Percentiles rank a stretch among this genome's conserved stretches.
Conservation (phyloP, 1,139 yeast species). For the Geotrichum citri-aurantii region DNA sequence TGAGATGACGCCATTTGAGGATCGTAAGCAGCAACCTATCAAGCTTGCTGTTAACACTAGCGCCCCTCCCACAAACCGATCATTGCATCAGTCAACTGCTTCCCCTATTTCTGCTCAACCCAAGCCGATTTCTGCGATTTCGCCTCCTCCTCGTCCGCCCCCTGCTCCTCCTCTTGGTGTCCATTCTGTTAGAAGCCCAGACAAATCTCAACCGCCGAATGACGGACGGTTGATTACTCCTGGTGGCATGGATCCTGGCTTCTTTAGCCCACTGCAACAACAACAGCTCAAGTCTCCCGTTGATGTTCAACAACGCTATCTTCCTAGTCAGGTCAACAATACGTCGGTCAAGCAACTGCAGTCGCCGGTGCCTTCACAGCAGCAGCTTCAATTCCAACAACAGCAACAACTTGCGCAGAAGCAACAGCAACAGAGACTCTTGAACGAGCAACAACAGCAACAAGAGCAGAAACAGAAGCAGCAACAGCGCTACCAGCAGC, state of each 20-base stretch:
- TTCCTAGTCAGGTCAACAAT: slow-evolving; percentile 9
- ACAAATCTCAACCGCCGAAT: slow-evolving; percentile 10
- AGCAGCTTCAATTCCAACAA: slow-evolving; percentile 15
- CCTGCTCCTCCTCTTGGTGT: slow-evolving; percentile 41
- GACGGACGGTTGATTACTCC: slow-evolving; percentile 12
- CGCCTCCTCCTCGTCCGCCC: slow-evolving; percentile 40
- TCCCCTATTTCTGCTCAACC: slow-evolving; percentile 9
- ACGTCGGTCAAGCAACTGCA: slow-evolving; percentile 28
- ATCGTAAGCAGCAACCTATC: slow-evolving; percentile 3
- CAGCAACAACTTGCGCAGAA: slow-evolving; percentile 19
- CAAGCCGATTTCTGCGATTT: slow-evolving; percentile 6
- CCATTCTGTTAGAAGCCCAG: slow-evolving; percentile 31
- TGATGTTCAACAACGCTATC: slow-evolving; percentile 13
- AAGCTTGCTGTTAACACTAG: slow-evolving; percentile 12
- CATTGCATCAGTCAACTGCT: neutral
- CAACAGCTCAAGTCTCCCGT: slow-evolving; percentile 14
- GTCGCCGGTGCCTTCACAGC: slow-evolving; percentile 18
- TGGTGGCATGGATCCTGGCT: slow-evolving; percentile 13
- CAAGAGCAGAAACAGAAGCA: too few relatives aligned
- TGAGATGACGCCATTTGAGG: slow-evolving; percentile 3
- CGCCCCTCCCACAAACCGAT: neutral
- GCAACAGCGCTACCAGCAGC: slow-evolving; percentile 14
- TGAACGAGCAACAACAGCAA: slow-evolving; percentile 20
- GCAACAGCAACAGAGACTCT: slow-evolving; percentile 22
- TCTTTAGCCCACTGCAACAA: slow-evolving; percentile 18